Evolutionary conservation across 345 rosid species (phyloP).

Genomic region (Garcia nutans): DNA sequence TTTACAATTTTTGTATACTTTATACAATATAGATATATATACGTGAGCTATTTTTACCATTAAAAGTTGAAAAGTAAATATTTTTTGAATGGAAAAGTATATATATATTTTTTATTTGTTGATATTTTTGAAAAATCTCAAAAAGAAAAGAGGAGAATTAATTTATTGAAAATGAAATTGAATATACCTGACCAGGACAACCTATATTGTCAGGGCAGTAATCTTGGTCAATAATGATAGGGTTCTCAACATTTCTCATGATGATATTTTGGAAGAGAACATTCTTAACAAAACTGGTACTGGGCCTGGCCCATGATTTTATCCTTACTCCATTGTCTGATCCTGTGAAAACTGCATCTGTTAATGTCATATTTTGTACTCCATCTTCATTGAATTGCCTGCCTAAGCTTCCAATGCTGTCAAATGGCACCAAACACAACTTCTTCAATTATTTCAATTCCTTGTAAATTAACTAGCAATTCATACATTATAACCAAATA

Average conservation of each 20-base stretch:
- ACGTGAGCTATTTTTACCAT: too few species aligned
- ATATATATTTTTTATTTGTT: too few species aligned
- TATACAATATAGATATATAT: too few species aligned
- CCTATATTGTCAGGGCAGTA: slow-evolving; percentile 18
- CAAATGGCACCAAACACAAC: background rate
- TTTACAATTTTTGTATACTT: too few species aligned
- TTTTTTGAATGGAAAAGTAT: too few species aligned
- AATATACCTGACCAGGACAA: slow-evolving; percentile 15
- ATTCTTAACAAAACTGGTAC: slow-evolving; percentile 34
- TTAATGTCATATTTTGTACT: slow-evolving; percentile 40
- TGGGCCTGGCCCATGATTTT: slow-evolving; percentile 49
- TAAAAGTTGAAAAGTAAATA: too few species aligned
- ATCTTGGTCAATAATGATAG: slow-evolving; percentile 15
- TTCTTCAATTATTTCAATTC: too few species aligned
- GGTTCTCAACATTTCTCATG: slow-evolving; percentile 25
- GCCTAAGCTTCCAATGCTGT: slow-evolving; percentile 52
- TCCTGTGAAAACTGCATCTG: slow-evolving; percentile 32
- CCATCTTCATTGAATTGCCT: slow-evolving; percentile 33
- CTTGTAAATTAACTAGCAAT: too few species aligned
- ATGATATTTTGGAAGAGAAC: slow-evolving; percentile 34
- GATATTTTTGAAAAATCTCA: too few species aligned
- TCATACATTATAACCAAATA: too few species aligned
- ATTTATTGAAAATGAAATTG: too few species aligned
- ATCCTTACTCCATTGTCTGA: slow-evolving; percentile 51
- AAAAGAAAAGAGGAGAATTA: background rate